Base-by-base conservation (phyloP, 495 filamentous ascomycete species). In the Chaetomium tenue region DNA sequence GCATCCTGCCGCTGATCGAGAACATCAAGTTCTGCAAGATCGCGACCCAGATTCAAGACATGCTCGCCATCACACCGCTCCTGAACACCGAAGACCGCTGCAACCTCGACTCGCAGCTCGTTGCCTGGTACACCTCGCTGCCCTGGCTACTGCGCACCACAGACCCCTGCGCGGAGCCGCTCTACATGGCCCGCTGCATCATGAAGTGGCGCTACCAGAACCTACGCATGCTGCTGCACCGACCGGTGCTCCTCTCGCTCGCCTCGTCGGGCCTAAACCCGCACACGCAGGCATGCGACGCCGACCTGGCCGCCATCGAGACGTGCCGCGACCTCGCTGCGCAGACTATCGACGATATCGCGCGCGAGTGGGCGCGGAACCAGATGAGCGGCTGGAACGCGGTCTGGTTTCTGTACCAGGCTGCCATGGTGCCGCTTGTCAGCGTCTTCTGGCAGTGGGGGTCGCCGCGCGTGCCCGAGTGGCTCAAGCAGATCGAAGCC, bases 151-250 rank as follows among this genome's bases (percentile, higher is more conserved):
- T 93, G 25, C 83, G 84, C 61, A 85, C 86, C 15, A 87, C 85
- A 33, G 84, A 89, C 67, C 84, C 87, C 3, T 90, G 88, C 74
- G 86, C 88, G 0, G 87, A 89, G 65, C 84, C 87, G 1, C 83
- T 92, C 28, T 83, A 84, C 63, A 87, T 87, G 61, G 85, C 87
- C 0, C 81, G 89, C 61, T 86, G 86, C 59, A 84, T 92, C 68
- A 92, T 91, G 88, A 88, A 90, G 71, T 93, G 90, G 90, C 83
- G 89, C 18, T 92, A 88, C 73, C 85, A 87, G 71, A 91, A 90
- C 68, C 83, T 90, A 60, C 87, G 90, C 61, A 90, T 92, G 77
- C 83, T 92, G 2, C 84, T 92, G n/a, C 87, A 91, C 71, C 84
- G 90, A 1, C 90, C 90, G 0, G 87, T 88, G 0, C 80, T 93